Conservation (phyloP, 2,329 filamentous ascomycete genomes). For the Huntiella savannae region DNA sequence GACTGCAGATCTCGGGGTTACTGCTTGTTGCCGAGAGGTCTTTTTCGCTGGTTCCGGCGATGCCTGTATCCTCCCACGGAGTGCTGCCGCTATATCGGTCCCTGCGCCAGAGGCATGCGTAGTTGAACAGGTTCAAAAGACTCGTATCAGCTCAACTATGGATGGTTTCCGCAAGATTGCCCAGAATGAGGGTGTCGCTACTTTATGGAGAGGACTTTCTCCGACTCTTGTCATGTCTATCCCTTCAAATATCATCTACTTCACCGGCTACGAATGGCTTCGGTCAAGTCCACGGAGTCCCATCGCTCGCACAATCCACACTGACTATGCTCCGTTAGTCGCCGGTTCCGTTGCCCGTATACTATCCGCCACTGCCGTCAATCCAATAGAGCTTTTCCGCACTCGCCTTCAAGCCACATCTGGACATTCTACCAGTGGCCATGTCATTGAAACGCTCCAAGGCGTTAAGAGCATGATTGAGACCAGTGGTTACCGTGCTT, state of each 20-base stretch:
- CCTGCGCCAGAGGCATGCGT: constrained; percentile 49
- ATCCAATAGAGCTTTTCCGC: constrained; percentile 83
- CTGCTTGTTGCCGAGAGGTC: constrained; percentile 87
- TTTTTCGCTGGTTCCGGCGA: constrained; percentile 84
- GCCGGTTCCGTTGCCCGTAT: constrained; percentile 64
- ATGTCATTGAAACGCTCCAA: constrained; percentile 60
- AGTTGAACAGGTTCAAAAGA: constrained; percentile 68
- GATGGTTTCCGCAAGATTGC: constrained; percentile 91
- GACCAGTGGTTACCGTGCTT: constrained; percentile 53
- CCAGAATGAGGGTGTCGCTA: constrained; percentile 69
- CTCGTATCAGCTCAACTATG: constrained; percentile 73
- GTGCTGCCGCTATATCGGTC: constrained; percentile 27
- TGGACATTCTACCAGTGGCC: constrained; percentile 37
- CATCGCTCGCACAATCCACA: constrained; percentile 40
- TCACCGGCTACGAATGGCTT: constrained; percentile 93
- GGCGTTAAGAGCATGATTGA: constrained; percentile 65
- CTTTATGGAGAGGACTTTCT: constrained; percentile 84
- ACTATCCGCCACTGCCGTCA: constrained; percentile 63
- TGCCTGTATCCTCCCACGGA: constrained; percentile 56
- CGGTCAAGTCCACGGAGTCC: constrained; percentile 57
- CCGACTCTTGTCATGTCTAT: constrained; percentile 88
- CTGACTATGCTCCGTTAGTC: constrained; percentile 59
- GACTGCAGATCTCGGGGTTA: constrained; percentile 67
- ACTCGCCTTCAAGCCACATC: constrained; percentile 74
- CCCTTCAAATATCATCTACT: constrained; percentile 94